Conservation (phyloP, 257 asterid species). For the Fraxinus anomala region DNA sequence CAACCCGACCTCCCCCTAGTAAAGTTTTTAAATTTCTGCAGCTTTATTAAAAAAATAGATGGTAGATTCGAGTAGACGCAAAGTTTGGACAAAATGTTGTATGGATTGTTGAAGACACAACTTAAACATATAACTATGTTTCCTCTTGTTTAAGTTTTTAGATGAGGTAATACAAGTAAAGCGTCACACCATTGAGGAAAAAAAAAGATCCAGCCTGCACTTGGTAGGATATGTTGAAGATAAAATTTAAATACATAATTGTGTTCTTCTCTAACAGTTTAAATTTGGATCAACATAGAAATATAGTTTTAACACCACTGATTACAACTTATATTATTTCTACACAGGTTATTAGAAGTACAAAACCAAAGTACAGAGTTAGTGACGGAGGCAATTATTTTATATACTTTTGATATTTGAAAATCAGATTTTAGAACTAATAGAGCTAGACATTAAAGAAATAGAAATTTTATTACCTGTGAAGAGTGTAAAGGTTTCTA, state of each 20-base stretch:
- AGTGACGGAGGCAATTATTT: not conserved
- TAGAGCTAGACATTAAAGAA: not conserved
- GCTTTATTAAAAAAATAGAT: not conserved
- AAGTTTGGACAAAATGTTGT: not conserved
- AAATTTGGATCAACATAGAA: not conserved
- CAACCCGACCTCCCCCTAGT: not conserved
- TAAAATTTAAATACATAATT: not conserved
- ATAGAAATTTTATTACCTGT: constrained; percentile 34
- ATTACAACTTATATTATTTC: not conserved
- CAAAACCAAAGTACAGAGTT: not conserved
- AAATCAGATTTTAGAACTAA: not conserved
- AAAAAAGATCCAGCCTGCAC: not conserved
- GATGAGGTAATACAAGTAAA: not conserved
- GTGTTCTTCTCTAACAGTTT: not conserved
- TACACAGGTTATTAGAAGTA: not conserved
- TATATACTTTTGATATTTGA: not conserved
- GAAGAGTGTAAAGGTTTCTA: constrained; percentile 53
- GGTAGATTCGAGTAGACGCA: not conserved
- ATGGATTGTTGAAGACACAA: not conserved
- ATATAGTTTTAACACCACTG: not conserved
- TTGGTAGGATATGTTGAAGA: not conserved
- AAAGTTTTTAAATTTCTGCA: not conserved
- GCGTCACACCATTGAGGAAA: not conserved
- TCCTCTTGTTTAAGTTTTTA: not conserved
- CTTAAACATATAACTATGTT: not conserved